These are phyloP conservation scores for Yamadazyma akitaensis DNA, from an alignment of 805 yeast species.

Conservation along the genomic window DNA sequence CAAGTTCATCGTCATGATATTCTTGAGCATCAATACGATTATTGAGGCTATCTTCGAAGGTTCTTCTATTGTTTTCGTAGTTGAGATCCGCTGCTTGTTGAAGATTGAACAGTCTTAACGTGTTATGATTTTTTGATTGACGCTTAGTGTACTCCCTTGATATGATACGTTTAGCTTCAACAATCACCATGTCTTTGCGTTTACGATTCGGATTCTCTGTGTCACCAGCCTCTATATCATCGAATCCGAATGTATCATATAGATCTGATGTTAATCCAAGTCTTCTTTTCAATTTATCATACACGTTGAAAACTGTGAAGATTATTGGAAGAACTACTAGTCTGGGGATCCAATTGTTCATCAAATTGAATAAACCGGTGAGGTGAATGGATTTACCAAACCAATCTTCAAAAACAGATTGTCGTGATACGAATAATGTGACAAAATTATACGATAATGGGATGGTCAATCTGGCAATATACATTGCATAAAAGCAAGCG, in stretches of 20 bases:
- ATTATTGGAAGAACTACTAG: slow-evolving; percentile 67
- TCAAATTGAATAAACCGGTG: slow-evolving; percentile 66
- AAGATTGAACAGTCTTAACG: slow-evolving; percentile 27
- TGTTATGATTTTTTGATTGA: slow-evolving; percentile 7
- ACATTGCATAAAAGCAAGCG: slow-evolving; percentile 72
- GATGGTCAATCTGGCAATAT: slow-evolving; percentile 76
- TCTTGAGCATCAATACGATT: slow-evolving; percentile 23
- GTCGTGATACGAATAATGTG: slow-evolving; percentile 54
- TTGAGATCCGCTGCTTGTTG: slow-evolving; percentile 23
- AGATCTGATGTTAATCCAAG: slow-evolving; percentile 37
- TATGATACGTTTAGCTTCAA: slow-evolving; percentile 41
- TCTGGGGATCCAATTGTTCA: slow-evolving; percentile 76
- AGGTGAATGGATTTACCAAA: slow-evolving; percentile 72
- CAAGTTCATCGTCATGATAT: slow-evolving; percentile 10
- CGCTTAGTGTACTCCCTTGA: slow-evolving; percentile 31
- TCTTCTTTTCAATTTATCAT: slow-evolving; percentile 52
- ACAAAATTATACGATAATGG: slow-evolving; percentile 80
- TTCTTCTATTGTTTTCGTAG: slow-evolving; percentile 25
- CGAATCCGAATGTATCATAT: slow-evolving; percentile 39
- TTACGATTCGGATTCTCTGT: slow-evolving; percentile 20
- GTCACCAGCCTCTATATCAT: slow-evolving; percentile 20
- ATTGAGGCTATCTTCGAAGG: slow-evolving; percentile 20
- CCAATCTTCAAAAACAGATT: slow-evolving; percentile 63
- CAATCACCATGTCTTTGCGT: slow-evolving; percentile 35
- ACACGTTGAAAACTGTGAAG: slow-evolving; percentile 62